phyloP scores from a whole-genome alignment of 148 eudicot species.

The Amaranthus palmeri region DNA sequence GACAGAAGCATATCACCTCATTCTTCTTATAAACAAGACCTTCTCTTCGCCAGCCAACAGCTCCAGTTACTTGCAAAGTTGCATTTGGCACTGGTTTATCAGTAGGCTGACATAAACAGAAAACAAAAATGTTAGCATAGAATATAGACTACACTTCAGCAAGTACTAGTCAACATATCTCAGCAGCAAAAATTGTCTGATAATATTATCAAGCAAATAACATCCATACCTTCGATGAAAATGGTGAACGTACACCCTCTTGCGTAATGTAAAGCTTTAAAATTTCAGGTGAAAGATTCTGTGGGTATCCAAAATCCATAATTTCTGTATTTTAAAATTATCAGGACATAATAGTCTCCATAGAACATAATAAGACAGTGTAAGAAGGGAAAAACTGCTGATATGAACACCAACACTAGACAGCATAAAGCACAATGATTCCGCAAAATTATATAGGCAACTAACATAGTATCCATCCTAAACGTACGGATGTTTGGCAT shows the following conservation, averaged over 20 bases:
- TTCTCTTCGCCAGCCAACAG: slow-evolving; percentile 98
- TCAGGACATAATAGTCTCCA: neutral
- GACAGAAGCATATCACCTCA: slow-evolving; percentile 47
- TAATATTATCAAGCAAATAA: neutral
- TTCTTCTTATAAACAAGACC: slow-evolving; percentile 95
- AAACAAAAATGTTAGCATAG: slow-evolving; percentile 1
- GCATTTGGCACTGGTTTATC: slow-evolving; percentile 98
- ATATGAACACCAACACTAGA: neutral
- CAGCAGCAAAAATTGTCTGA: neutral
- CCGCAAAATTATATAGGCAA: no score
- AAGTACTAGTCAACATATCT: neutral
- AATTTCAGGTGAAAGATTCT: slow-evolving; percentile 94
- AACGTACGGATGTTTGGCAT: no score
- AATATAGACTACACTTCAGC: neutral
- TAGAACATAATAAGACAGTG: neutral
- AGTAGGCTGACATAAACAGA: slow-evolving; percentile 44
- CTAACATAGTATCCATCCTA: no score
- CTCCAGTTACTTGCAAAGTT: slow-evolving; percentile 98
- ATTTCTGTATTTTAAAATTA: slow-evolving; percentile 58
- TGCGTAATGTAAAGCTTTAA: slow-evolving; percentile 96
- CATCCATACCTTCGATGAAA: slow-evolving; percentile 79
- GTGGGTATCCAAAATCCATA: slow-evolving; percentile 99
- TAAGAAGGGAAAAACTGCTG: neutral
- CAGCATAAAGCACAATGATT: no score
- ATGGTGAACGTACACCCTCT: slow-evolving; percentile 96